A percentile compares a stretch with the other conserved stretches of the same genome.
Conservation (phyloP, 2,329 filamentous ascomycete genomes). For the Nannizziopsis arthrosporioides region DNA sequence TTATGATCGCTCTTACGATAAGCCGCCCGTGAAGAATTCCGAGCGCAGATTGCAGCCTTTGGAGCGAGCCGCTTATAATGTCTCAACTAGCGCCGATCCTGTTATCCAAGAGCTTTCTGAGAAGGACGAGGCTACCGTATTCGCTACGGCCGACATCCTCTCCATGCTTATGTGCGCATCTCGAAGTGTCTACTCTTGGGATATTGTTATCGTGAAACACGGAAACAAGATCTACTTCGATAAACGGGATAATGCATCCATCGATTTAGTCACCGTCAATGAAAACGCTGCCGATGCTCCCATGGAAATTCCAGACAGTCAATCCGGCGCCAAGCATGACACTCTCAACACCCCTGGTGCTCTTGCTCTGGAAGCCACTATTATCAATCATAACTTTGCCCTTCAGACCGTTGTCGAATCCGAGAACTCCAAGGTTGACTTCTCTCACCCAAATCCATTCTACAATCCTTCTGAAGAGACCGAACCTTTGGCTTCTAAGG, state of each 20-base stretch:
- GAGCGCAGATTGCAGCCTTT: constrained; percentile 80
- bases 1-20: constrained; percentile 94
- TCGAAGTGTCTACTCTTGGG: constrained; percentile 95
- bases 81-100: constrained; percentile 90
- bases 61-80: constrained; percentile 94
- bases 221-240: constrained; percentile 97
- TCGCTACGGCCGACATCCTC: constrained; percentile 90
- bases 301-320: constrained; percentile 66
- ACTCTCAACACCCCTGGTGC: constrained; percentile 85
- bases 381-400: constrained; percentile 99
- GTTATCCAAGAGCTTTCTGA: constrained; percentile 95
- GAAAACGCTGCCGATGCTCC: constrained; percentile 96
- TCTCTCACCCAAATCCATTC: constrained; percentile 88
- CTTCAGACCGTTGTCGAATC: constrained; percentile 87
- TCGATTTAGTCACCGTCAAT: constrained; percentile 98
- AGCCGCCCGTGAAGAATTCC: constrained; percentile 75
- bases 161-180: constrained; percentile 99
- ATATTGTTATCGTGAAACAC: constrained; percentile 85
- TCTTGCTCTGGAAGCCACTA: constrained; percentile 90
- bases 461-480: constrained; percentile 90
- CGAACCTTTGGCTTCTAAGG: constrained; percentile 87
- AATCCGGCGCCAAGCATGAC: constrained; percentile 58
- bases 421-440: constrained; percentile 64
- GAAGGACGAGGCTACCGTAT: constrained; percentile 90
- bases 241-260: constrained; percentile 87